Conservation (phyloP, 768 basidiomycete genomes). For the Grammothele lineata region DNA sequence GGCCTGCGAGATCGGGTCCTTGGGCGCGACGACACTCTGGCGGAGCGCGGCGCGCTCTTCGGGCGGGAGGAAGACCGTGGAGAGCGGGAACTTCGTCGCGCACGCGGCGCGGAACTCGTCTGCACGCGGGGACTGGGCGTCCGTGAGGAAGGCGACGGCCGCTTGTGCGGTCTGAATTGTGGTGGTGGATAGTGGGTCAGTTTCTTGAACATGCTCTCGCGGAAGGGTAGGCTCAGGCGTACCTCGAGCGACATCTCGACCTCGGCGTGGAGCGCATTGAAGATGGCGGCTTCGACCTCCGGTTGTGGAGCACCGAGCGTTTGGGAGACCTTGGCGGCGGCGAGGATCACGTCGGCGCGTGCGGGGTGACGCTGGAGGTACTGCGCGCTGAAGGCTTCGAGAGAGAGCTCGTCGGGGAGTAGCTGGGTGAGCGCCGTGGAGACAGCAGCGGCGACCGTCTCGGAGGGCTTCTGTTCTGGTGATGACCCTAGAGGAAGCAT, state of each 20-base stretch:
- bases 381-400: constrained; percentile 70
- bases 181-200: background rate
- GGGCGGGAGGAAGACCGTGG: constrained; percentile 60
- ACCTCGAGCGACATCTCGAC: constrained; percentile 48
- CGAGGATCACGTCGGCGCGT: constrained; percentile 52
- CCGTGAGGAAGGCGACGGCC: constrained; percentile 44
- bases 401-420: constrained; percentile 51
- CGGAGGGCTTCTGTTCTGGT: constrained; percentile 38
- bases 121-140: constrained; percentile 45
- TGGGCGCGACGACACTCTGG: constrained; percentile 3
- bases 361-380: constrained; percentile 63
- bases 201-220: background rate
- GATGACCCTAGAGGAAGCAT: constrained; percentile 36
- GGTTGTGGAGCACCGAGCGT: constrained; percentile 43
- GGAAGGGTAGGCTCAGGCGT: constrained; percentile 11
- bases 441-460: constrained; percentile 48
- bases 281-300: constrained; percentile 59
- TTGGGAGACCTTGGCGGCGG: constrained; percentile 53
- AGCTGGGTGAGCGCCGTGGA: constrained; percentile 43
- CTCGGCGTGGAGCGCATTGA: constrained; percentile 42
- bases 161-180: constrained; percentile 45
- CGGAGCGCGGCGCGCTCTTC: constrained; percentile 45
- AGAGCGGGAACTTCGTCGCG: constrained; percentile 49
- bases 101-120: constrained; percentile 62
- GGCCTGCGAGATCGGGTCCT: background rate